Percentiles rank a stretch among this genome's conserved stretches.
phyloP scores from a whole-genome alignment of 176 grass and related monocot genomes.

The Aegilops speltoides region DNA sequence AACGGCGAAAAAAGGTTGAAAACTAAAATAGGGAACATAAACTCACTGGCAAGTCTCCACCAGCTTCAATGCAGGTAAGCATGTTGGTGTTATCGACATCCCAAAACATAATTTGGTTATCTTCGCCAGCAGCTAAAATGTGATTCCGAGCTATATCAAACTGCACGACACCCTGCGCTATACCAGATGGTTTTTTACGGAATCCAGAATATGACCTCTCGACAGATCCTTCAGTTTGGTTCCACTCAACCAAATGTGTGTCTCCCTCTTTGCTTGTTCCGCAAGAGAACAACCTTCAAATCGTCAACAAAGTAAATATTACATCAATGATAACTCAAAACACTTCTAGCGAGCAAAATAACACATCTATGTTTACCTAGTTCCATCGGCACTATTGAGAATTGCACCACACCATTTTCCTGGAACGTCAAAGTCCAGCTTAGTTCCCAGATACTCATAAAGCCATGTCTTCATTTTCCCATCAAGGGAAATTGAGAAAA shows the following conservation, averaged over 20 bases:
- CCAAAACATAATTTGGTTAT: constrained; percentile 94
- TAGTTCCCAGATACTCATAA: constrained; percentile 90
- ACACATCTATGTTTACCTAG: constrained; percentile 52
- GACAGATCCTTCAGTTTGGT: constrained; percentile 97
- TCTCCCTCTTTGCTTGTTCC: constrained; percentile 96
- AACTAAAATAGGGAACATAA: constrained; percentile 15
- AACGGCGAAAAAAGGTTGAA: neutral
- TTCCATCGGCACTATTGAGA: constrained; percentile 89
- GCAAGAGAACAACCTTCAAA: constrained; percentile 88
- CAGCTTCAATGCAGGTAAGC: constrained; percentile 71
- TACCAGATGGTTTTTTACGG: constrained; percentile 62
- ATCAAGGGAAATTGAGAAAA: constrained; percentile 88
- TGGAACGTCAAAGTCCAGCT: constrained; percentile 86
- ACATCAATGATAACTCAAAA: constrained; percentile 3
- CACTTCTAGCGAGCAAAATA: neutral
- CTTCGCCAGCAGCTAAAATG: constrained; percentile 92
- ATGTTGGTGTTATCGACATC: constrained; percentile 82
- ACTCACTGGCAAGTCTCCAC: constrained; percentile 78
- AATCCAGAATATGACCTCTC: constrained; percentile 84
- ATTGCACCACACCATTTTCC: constrained; percentile 90
- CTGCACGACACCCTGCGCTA: constrained; percentile 81
- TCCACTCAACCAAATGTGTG: constrained; percentile 91
- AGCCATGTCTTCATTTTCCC: constrained; percentile 99
- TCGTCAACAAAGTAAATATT: constrained; percentile 20
- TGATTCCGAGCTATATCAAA: constrained; percentile 24